These are phyloP conservation scores for Aspergillus floridensis DNA, from an alignment of 2,329 filamentous ascomycete species.

Conservation along the genomic window DNA sequence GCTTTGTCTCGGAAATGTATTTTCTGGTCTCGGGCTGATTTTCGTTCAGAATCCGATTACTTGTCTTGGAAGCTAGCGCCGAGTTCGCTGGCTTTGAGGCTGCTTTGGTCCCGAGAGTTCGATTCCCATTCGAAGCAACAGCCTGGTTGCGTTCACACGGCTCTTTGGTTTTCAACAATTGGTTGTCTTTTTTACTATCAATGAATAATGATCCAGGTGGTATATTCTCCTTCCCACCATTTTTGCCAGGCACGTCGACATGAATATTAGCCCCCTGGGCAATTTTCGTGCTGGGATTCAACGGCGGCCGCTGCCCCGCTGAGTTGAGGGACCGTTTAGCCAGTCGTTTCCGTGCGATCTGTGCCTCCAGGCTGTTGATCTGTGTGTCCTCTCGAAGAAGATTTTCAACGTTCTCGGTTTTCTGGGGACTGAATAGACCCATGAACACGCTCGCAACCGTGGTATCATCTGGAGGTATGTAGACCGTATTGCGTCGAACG, in stretches of 20 bases:
- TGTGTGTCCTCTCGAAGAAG: constrained; percentile 21
- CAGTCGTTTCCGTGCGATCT: constrained; percentile 33
- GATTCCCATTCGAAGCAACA: constrained; percentile 17
- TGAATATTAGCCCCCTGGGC: constrained; percentile 42
- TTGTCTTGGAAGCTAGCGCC: constrained; percentile 8
- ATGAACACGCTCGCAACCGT: constrained; percentile 45
- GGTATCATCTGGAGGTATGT: constrained; percentile 43
- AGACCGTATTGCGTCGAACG: constrained; percentile 39
- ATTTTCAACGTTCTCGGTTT: constrained; percentile 17
- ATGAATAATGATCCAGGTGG: constrained; percentile 46
- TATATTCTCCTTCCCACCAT: constrained; percentile 62
- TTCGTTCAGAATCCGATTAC: constrained; percentile 9
- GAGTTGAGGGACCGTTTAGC: constrained; percentile 22
- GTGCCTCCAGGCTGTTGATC: constrained; percentile 34
- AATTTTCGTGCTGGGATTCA: constrained; percentile 44
- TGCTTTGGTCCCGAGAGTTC: not conserved
- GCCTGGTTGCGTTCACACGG: constrained; percentile 16
- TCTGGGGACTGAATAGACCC: constrained; percentile 44
- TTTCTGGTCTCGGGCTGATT: constrained; percentile 15
- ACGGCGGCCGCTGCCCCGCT: constrained; percentile 42
- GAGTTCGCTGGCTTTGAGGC: constrained; percentile 1
- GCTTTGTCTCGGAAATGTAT: constrained; percentile 9
- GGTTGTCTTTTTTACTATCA: constrained; percentile 19
- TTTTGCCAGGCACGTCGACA: constrained; percentile 51
- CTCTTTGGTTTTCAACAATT: constrained; percentile 22